A percentile compares a stretch with the other conserved stretches of the same genome.
These are phyloP conservation scores for Skeletonema menzelii DNA, from an alignment of 108 stramenopile genomes.

Conservation along the genomic window DNA sequence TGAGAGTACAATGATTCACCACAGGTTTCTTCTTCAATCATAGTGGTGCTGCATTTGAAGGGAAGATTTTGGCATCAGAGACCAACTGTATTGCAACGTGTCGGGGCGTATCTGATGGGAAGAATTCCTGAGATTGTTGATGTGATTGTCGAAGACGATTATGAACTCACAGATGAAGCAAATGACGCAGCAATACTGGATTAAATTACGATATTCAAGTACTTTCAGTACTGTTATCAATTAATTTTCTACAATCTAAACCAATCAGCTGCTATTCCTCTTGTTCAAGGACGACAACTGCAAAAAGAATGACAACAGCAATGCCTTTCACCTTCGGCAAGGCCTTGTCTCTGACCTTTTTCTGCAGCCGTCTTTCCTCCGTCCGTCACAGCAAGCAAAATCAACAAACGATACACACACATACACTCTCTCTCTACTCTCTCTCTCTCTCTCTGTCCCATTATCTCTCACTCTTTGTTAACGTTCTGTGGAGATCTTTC, in stretches of 20 bases:
- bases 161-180: constrained; percentile 80
- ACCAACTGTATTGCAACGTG: constrained; percentile 76
- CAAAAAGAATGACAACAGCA: too few relatives aligned
- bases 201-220: too few relatives aligned
- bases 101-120: constrained; percentile 68
- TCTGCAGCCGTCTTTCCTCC: too few relatives aligned
- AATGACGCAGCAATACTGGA: constrained; percentile 55
- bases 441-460: neutral
- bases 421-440: too few relatives aligned
- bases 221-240: too few relatives aligned
- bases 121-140: constrained; percentile 88
- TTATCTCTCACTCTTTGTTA: constrained; percentile 22
- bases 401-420: neutral
- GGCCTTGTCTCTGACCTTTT: too few relatives aligned
- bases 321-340: too few relatives aligned
- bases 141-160: constrained; percentile 77
- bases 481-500: constrained; percentile 66
- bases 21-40: neutral
- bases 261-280: too few relatives aligned
- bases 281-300: too few relatives aligned
- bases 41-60: constrained; percentile 42
- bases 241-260: too few relatives aligned
- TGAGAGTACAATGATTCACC: neutral
- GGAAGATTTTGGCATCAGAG: constrained; percentile 95
- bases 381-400: too few relatives aligned